Evolutionary conservation across 2,329 filamentous ascomycete species (phyloP), one percentile per base, ranked within the genome.

Genomic region (Hirsutella thompsonii): DNA sequence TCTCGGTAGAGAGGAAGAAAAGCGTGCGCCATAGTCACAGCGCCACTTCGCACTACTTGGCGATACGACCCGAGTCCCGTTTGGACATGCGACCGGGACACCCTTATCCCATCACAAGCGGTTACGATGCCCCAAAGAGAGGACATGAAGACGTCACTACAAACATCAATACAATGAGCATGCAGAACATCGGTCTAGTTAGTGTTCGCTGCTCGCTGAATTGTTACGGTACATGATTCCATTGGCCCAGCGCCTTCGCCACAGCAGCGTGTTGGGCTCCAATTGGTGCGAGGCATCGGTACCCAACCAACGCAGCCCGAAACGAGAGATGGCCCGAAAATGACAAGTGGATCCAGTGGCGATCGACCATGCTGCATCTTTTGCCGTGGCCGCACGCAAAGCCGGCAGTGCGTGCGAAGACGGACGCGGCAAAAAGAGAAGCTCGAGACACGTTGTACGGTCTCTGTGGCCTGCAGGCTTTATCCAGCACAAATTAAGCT

Each of bases 281-380:
- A 56, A 63, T 55, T 55, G 54, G 58, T 49, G 53, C 46, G 48
- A 53, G 50, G 58, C 58, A 54, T 62, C 58, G 60, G 50, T 63
- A 59, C 60, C 60, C 60, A 61, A 62, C 56, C 44, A 11, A 26
- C 23, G 47, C 43, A 41, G 44, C 46, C 46, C 45, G 42, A 48
- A 43, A 42, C 40, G 18, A 38, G 36, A 32, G 16, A 19, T 26
- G 23, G 23, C 11, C 11, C 23, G 23, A 26, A n/a, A n/a, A 26
- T 11, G 16, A 32, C 19, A 20, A 11, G 18, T 23, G 28, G 28
- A 39, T 13, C 23, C n/a, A 20, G 23, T 20, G 23, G 23, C 16
- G 36, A 6, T 14, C 8, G n/a, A 19, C 34, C 18, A 5, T 20
- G 34, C n/a, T 33, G 30, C 23, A 26, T 26, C 23, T 26, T 26